Conservation (phyloP, 305 asterid species). For the Withania somnifera region DNA sequence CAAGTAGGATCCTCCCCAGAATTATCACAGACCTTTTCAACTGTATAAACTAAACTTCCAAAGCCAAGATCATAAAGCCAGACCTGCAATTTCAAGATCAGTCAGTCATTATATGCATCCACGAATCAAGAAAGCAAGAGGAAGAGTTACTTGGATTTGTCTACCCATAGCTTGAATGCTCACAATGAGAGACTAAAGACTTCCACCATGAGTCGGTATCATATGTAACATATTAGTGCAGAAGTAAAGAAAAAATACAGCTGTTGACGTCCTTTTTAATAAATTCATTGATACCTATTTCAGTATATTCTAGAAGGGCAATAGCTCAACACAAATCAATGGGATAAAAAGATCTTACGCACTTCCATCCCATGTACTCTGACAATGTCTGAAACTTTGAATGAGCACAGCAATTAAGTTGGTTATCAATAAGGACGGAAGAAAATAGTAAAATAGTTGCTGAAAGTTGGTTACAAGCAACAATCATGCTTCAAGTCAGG, state of each 20-base stretch:
- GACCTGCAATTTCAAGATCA: conserved; percentile 38
- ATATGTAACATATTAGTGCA: neutral
- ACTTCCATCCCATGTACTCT: too few relatives aligned
- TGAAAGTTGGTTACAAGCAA: too few relatives aligned
- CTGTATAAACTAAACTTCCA: conserved; percentile 45
- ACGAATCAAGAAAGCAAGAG: neutral
- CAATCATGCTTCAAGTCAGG: too few relatives aligned
- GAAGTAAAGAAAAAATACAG: neutral
- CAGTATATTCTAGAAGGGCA: too few relatives aligned
- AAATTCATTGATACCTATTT: neutral
- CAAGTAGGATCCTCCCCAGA: conserved; percentile 98
- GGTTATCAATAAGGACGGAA: too few relatives aligned
- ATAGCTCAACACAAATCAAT: too few relatives aligned
- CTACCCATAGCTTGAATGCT: neutral
- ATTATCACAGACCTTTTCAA: conserved; percentile 73
- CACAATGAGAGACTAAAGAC: neutral
- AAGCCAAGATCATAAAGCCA: conserved; percentile 53
- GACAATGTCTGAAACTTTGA: too few relatives aligned
- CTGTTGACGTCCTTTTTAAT: neutral
- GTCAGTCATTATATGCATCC: neutral
- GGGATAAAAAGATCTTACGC: too few relatives aligned
- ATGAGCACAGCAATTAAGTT: too few relatives aligned
- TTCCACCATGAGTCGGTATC: neutral
- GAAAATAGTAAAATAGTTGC: too few relatives aligned
- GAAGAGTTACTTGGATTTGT: neutral